phyloP scores from a whole-genome alignment of 2,329 filamentous ascomycete genomes.

The Exophiala xenobiotica region DNA sequence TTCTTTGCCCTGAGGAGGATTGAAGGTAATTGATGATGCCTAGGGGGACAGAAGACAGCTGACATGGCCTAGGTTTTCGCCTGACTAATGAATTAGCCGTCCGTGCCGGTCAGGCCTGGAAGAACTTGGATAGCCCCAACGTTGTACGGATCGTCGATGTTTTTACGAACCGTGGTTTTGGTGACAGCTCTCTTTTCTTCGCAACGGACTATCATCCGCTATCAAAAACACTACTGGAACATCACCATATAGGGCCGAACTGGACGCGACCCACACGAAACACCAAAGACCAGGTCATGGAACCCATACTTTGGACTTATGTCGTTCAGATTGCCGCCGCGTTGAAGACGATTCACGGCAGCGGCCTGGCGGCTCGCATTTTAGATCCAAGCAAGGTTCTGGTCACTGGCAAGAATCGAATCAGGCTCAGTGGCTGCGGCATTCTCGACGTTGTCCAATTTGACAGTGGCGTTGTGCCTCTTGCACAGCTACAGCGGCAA shows the following conservation, averaged over 20 bases:
- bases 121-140: conserved; percentile 74
- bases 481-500: conserved; percentile 79
- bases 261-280: conserved; percentile 46
- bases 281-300: conserved; percentile 57
- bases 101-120: conserved; percentile 83
- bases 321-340: conserved; percentile 88
- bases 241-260: conserved; percentile 55
- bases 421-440: conserved; percentile 83
- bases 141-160: conserved; percentile 87
- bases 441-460: conserved; percentile 87
- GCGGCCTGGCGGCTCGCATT: conserved; percentile 78
- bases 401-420: conserved; percentile 82
- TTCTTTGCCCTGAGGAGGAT: conserved; percentile 84
- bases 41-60: conserved; percentile 9
- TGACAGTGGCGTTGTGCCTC: conserved; percentile 59
- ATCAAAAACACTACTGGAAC: conserved; percentile 83
- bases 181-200: conserved; percentile 90
- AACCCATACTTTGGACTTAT: conserved; percentile 85
- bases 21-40: conserved; percentile 57
- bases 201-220: conserved; percentile 91
- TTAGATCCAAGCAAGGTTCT: conserved; percentile 87
- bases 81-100: conserved; percentile 88
- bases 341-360: conserved; percentile 78
- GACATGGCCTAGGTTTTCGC: conserved; percentile 62
- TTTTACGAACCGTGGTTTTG: conserved; percentile 90